Base-by-base conservation (phyloP, 441 rosid genomes). In the Adansonia rubrostipa region DNA sequence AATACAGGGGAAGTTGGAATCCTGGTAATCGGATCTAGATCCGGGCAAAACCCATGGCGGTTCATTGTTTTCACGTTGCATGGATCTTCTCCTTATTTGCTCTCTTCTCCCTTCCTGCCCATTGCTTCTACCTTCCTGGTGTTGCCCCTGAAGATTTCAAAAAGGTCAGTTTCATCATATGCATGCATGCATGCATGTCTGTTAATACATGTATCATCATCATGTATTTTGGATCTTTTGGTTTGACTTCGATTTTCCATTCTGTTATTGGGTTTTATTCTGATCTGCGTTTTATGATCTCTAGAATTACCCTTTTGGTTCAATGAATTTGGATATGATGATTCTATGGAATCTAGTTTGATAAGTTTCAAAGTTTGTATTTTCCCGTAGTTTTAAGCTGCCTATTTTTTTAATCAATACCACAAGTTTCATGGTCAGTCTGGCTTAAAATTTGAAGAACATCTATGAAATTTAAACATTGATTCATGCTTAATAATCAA, bases 121-220 rank as follows among this genome's bases (percentile, higher is more conserved):
- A 83, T 81, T 87, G 87, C 84, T 95, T 95, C 83, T 95, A 95
- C 78, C 98, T 95, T 75, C 99, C 99, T 20, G 99, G 98, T 6
- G 98, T 95, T 44, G 93, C 99, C 62, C 99, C 99, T 42, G 81
- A 87, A 80, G 98, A 93, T 83, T 95, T 95, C 78, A 61, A 68
- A n/a, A 87, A 84, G 91, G 98, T 91, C 56, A 56, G 83, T 68
- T 57, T 22, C 44, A 13, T 64, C 4, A 14, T 22, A 60, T 60
- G 28, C 57, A 20, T 40, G 15, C 36, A 15, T 28, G 3, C 71
- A n/a, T 64, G 19, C 19, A 11, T 51, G 53, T 5, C 13, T 74
- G 47, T 44, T 44, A 44, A 13, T 76, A 56, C 33, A 2, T 79
- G 42, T 36, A 36, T 36, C 42, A 6, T 36, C 42, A 62, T 72